Base-by-base conservation (phyloP, 106 monocot genomes). In the Apostasia ramifera region DNA sequence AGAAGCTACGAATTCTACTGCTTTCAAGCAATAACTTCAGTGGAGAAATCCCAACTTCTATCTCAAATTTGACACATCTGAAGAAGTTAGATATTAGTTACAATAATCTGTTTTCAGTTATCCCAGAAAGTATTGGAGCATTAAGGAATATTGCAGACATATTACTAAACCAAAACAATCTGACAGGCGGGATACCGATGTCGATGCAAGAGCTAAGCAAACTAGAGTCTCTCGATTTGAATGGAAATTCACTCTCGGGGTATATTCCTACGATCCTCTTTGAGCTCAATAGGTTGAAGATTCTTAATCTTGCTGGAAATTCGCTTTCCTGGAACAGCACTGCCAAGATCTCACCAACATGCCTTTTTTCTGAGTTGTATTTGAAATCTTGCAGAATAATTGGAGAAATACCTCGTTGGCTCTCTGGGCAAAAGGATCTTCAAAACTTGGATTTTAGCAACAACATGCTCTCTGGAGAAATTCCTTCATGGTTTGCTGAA, bases 401-500 rank as follows among this genome's bases (percentile, higher is more conserved):
- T 10, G 69, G 76, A 54, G 47, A 40, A 6, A 69, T 76, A 60
- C 76, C 76, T 14, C 2, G 12, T 43, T 69, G 76, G 76, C 69
- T 76, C 51, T 43, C 76, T 1, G 47, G 47, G 44, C 68, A 76
- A 51, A 50, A 59, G 12, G 50, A 51, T 7, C 67, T 75, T 10
- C 67, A 48, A 51, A 67, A 50, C 57, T 53, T 75, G 9, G 67
- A 68, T 61, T 37, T 75, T 40, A 59, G 75, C 49, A 59, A 41
- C 59, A 67, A 67, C 68, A 59, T 10, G 59, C 76, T 76, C 47
- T 68, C 68, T 6, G 76, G 68, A 5, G 46, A 49, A 14, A n/a
- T 76, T 1, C 76, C 76, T 3, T 11, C 76, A 0, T 13, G n/a
- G 6, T 12, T 76, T 1, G 68, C 68, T 46, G 26, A 68, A 39